Conservation (phyloP, 2,329 filamentous ascomycete species). For the Trichoderma pleuroti region DNA sequence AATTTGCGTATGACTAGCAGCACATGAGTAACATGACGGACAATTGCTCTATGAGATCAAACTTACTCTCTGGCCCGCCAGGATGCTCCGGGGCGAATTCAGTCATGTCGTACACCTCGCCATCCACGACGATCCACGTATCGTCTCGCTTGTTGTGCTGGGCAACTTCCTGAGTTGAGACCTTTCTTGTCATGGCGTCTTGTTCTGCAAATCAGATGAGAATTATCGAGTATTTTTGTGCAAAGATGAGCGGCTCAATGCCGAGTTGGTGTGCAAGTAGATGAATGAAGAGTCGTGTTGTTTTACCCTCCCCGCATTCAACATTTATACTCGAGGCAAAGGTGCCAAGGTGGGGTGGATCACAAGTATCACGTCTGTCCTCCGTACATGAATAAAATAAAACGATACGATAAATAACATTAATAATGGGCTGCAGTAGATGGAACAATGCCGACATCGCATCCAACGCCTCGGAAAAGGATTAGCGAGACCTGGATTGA, state of each 20-base stretch:
- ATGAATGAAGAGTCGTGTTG: background rate
- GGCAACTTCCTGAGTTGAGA: background rate
- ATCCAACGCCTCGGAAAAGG: background rate
- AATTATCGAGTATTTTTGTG: background rate
- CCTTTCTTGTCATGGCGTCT: background rate
- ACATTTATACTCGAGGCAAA: background rate
- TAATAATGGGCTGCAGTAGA: background rate
- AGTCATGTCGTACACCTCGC: conserved; percentile 12
- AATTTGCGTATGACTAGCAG: background rate
- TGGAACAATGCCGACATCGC: conserved; percentile 2
- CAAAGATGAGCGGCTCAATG: background rate
- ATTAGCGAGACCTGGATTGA: background rate
- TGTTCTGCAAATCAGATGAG: background rate
- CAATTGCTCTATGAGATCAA: background rate
- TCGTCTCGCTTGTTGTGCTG: background rate
- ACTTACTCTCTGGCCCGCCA: conserved; percentile 6
- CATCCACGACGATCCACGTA: conserved; percentile 9
- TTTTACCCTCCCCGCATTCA: background rate
- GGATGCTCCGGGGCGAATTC: conserved; percentile 9
- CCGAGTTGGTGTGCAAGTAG: background rate
- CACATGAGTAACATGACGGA: background rate
- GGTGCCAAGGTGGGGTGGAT: background rate
- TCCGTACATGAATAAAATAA: background rate
- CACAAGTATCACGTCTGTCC: background rate
- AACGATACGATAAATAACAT: background rate